phyloP scores from a whole-genome alignment of 2,329 filamentous ascomycete genomes.

The Ilyonectria sp. region DNA sequence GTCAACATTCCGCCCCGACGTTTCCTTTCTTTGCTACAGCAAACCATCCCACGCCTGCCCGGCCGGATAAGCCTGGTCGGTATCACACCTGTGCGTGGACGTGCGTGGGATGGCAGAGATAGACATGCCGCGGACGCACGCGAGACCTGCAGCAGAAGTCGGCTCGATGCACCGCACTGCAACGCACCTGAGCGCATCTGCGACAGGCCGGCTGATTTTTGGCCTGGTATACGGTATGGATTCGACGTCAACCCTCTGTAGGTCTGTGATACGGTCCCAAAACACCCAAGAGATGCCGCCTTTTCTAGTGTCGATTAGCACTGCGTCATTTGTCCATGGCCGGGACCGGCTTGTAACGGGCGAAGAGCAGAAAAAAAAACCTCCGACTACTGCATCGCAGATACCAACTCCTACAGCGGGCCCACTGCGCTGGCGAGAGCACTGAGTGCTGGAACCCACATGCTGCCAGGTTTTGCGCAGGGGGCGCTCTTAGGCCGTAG shows the following conservation, averaged over 20 bases:
- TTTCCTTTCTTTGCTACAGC: not conserved
- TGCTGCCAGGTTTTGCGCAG: slow-evolving; percentile 1
- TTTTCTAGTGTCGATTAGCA: slow-evolving; percentile 41
- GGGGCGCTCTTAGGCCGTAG: not conserved
- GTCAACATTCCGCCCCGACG: not conserved
- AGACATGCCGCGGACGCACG: slow-evolving; percentile 25
- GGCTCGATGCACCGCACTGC: slow-evolving; percentile 12
- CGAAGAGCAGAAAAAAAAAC: slow-evolving; percentile 16
- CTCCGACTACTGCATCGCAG: not conserved
- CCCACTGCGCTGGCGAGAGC: slow-evolving; percentile 18
- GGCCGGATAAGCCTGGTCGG: slow-evolving; percentile 37
- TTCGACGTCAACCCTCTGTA: not conserved
- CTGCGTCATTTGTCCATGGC: slow-evolving; percentile 45
- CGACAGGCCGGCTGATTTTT: slow-evolving; percentile 6
- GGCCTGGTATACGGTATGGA: not conserved
- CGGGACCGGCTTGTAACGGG: slow-evolving; percentile 41
- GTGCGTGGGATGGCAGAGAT: slow-evolving; percentile 23
- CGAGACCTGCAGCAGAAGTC: slow-evolving; percentile 21
- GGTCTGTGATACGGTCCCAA: not conserved
- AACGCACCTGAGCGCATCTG: slow-evolving; percentile 4
- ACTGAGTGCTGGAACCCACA: slow-evolving; percentile 18
- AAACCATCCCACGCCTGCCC: slow-evolving; percentile 38
- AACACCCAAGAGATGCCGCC: slow-evolving; percentile 30
- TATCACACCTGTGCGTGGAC: slow-evolving; percentile 30
- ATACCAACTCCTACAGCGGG: not conserved